Evolutionary conservation across 306 rosid species (phyloP).

Genomic region (Glycine tomentella): DNA sequence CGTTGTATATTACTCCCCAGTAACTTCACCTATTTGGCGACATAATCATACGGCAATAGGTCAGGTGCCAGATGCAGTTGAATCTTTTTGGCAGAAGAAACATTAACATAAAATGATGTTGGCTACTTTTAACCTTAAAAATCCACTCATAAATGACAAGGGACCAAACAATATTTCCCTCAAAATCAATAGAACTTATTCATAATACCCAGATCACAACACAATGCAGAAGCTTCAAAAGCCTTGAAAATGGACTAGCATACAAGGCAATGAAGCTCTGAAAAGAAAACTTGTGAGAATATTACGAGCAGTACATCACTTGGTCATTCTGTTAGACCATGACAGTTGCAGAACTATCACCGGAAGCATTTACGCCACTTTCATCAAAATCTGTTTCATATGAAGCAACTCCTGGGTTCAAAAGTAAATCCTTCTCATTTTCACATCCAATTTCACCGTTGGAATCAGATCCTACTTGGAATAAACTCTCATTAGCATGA

Average conservation of each 20-base stretch:
- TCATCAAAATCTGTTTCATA: constrained; percentile 48
- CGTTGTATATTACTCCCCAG: constrained; percentile 32
- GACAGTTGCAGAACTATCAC: constrained; percentile 53
- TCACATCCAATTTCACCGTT: constrained; percentile 45
- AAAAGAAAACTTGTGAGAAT: constrained; percentile 38
- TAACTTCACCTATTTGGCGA: constrained; percentile 39
- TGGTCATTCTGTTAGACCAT: constrained; percentile 41
- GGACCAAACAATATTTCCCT: constrained; percentile 48
- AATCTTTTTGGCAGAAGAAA: constrained; percentile 48
- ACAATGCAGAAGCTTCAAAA: constrained; percentile 45
- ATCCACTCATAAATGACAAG: constrained; percentile 42
- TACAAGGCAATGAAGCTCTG: constrained; percentile 43
- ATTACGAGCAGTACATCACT: constrained; percentile 48
- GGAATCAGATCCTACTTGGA: constrained; percentile 49
- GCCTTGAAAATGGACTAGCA: constrained; percentile 57
- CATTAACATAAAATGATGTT: constrained; percentile 40
- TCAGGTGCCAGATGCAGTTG: constrained; percentile 46
- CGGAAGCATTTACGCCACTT: constrained; percentile 50
- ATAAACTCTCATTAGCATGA: constrained; percentile 49
- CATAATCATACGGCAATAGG: constrained; percentile 36
- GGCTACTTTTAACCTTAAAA: constrained; percentile 40
- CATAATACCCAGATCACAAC: constrained; percentile 50
- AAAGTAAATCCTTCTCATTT: constrained; percentile 31
- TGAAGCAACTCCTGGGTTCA: constrained; percentile 52
- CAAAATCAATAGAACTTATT: constrained; percentile 49